Evolutionary conservation across 108 stramenopile genomes (phyloP).

Genomic region (Cyclotella kingstonii): DNA sequence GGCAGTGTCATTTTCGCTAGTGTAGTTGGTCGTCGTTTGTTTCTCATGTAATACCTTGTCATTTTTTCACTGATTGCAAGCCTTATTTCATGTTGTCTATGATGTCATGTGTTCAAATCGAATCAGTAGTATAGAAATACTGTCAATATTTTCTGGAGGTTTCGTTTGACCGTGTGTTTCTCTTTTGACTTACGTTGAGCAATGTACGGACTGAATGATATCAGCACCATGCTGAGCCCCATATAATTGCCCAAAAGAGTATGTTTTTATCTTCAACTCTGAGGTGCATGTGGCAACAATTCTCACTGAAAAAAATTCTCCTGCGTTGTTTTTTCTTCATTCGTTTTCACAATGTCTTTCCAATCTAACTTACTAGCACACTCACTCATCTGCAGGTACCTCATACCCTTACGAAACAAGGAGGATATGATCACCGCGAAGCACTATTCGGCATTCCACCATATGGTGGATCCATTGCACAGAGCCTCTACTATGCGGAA

Average conservation of each 20-base stretch:
- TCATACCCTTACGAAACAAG: slow-evolving; percentile 53
- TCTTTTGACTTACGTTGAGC: too few species aligned
- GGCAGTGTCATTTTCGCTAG: too few species aligned
- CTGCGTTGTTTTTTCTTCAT: neutral
- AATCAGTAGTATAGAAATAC: neutral
- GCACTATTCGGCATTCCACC: slow-evolving; percentile 94
- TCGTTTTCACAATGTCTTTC: neutral
- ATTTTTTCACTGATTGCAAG: too few species aligned
- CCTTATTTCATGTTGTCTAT: neutral
- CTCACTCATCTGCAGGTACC: slow-evolving; percentile 47
- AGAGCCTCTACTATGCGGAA: slow-evolving; percentile 79
- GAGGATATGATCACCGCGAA: slow-evolving; percentile 89
- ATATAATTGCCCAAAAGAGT: too few species aligned
- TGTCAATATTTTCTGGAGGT: too few species aligned
- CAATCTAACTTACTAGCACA: neutral
- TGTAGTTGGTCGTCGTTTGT: neutral
- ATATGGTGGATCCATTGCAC: slow-evolving; percentile 87
- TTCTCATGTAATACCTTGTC: too few species aligned
- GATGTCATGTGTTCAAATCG: neutral
- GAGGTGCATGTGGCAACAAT: too few species aligned
- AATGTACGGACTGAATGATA: too few species aligned
- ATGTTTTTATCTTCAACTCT: too few species aligned
- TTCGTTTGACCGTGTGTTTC: neutral
- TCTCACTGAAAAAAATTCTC: neutral
- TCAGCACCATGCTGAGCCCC: too few species aligned